A percentile compares a stretch with the other conserved stretches of the same genome.
Conservation (phyloP, 352 stramenopile genomes). For the Pythium rhizo-oryzae region DNA sequence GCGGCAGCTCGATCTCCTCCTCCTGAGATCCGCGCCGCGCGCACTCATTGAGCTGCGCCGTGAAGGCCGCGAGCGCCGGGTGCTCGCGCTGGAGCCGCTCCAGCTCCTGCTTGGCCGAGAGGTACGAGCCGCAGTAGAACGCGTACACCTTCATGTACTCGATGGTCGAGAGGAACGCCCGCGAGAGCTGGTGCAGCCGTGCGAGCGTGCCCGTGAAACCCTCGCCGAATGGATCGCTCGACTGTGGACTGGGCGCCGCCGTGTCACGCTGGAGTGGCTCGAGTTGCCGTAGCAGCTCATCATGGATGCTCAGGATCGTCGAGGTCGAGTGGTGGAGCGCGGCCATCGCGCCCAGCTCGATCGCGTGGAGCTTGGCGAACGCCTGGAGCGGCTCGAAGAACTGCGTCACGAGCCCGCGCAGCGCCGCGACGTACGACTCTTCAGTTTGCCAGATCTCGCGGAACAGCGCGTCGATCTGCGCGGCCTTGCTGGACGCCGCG, state of each 20-base stretch:
- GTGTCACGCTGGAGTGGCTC: constrained; percentile 6
- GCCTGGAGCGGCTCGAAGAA: constrained; percentile 41
- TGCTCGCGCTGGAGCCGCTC: constrained; percentile 37
- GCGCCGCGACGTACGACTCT: constrained; percentile 31
- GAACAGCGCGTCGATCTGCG: constrained; percentile 36
- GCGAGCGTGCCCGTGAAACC: constrained; percentile 28
- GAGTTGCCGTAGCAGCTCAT: constrained; percentile 36
- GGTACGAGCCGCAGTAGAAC: constrained; percentile 61
- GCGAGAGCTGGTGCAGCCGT: constrained; percentile 23
- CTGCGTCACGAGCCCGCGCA: constrained; percentile 31
- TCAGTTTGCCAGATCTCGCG: constrained; percentile 39
- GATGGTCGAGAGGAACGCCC: constrained; percentile 46
- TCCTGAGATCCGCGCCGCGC: constrained; percentile 20
- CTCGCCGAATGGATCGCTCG: constrained; percentile 21
- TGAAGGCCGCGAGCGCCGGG: constrained; percentile 29
- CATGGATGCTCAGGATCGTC: constrained; percentile 42
- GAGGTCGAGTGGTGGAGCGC: constrained; percentile 34
- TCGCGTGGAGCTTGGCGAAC: constrained; percentile 29
- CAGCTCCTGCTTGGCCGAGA: constrained; percentile 51
- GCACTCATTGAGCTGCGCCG: constrained; percentile 29
- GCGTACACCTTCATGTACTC: constrained; percentile 78
- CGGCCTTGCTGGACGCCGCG: constrained; percentile 5
- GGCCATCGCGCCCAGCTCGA: constrained; percentile 35
- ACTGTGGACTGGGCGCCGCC: too few species aligned
- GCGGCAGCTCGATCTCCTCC: constrained; percentile 10